Evolutionary conservation across 2,329 filamentous ascomycete genomes (phyloP).

Genomic region (Hypoxylon rubiginosum): DNA sequence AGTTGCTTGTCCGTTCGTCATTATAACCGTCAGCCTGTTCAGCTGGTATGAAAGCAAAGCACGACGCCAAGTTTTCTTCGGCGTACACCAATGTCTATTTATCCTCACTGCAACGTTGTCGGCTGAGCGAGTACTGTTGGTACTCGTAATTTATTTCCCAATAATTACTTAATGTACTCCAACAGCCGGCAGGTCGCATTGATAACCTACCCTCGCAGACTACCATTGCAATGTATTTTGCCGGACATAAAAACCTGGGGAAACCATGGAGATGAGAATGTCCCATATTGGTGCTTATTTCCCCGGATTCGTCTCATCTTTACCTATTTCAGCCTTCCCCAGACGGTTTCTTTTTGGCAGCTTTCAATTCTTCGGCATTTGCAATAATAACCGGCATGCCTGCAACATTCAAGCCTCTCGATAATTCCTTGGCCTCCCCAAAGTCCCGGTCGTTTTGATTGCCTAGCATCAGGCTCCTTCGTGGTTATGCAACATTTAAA

Average conservation of each 20-base stretch:
- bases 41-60: neutral
- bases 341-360: conserved; percentile 14
- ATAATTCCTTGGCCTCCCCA: conserved; percentile 28
- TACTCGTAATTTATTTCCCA: conserved; percentile 21
- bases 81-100: conserved; percentile 29
- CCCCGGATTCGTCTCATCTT: conserved; percentile 28
- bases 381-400: conserved; percentile 15
- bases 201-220: conserved; percentile 10
- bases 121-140: conserved; percentile 2
- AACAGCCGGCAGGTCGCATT: conserved; percentile 24
- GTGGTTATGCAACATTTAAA: conserved; percentile 26
- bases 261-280: conserved; percentile 27
- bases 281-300: conserved; percentile 25
- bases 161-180: conserved; percentile 30
- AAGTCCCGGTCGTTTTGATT: conserved; percentile 23
- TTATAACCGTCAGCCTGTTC: conserved; percentile 14
- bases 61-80: conserved; percentile 25
- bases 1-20: neutral
- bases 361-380: conserved; percentile 19
- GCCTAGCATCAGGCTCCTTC: conserved; percentile 1
- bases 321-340: neutral
- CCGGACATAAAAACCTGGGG: conserved; percentile 36
- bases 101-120: conserved; percentile 18
- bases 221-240: conserved; percentile 22
- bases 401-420: conserved; percentile 27